Base-by-base conservation (phyloP, 257 asterid genomes). In the Nicotiana undulata region DNA sequence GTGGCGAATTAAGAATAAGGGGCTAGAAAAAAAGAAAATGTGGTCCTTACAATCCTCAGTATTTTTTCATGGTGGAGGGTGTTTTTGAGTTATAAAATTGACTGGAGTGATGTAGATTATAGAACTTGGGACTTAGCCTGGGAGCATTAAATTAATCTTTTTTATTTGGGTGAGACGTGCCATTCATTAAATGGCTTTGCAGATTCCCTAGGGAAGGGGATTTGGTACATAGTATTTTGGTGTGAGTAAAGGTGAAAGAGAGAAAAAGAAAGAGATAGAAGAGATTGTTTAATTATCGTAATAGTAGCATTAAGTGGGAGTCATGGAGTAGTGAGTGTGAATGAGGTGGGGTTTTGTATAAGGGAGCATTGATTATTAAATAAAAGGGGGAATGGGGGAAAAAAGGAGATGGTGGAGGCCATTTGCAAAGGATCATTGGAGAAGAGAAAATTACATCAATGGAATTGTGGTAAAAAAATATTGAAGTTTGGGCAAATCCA, bases 201-300 rank as follows among this genome's bases (percentile, higher is more conserved):
- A 67, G 91, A 92, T 96, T 96, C 98, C 99, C 98, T 76, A 88
- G 91, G 93, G 90, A 83, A 81, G 82, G 91, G 92, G 92, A 75
- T 86, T 85, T 88, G 89, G 97, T 87, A 91, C 91, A 91, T 87
- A 82, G 76, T 81, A 63, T 85, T 81, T 87, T 85, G 82, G 88
- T 56, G 90, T 77, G 91, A 84, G 77, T 77, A 15, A 61, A 81
- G 5, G 72, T 59, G 81, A 58, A 72, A 53, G 29, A 18, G 24
- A 53, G 76, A 59, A 60, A 59, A n/a, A 78, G 18, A 29, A 24
- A 34, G 7, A 68, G 17, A 11, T 5, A 37, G 34, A 59, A 59
- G 28, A 34, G 55, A 61, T 58, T 75, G 77, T 83, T 81, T 79
- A 75, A 58, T 87, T 55, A 44, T 77, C 75, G 59, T 84, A 79